Percentiles rank a stretch among this genome's conserved stretches.
Conservation (phyloP, 2,329 filamentous ascomycete species). For the Colletotrichum euphorbiae region DNA sequence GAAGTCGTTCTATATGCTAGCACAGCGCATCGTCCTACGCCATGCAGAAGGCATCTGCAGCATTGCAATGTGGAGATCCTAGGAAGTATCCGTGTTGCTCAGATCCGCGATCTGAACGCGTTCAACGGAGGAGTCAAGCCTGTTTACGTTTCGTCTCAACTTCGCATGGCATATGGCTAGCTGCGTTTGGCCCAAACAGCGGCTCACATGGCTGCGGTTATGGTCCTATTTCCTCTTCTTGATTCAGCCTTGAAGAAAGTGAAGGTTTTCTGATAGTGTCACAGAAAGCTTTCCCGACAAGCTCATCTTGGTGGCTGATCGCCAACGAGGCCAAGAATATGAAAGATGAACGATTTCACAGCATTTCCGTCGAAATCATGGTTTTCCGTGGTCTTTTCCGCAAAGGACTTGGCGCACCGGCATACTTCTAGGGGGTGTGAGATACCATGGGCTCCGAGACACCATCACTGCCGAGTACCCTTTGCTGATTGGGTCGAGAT, state of each 20-base stretch:
- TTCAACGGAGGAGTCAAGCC: too few relatives aligned
- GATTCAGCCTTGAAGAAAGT: neutral
- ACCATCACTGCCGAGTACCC: slow-evolving; percentile 20
- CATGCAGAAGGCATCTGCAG: too few relatives aligned
- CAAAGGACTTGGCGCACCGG: slow-evolving; percentile 23
- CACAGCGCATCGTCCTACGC: too few relatives aligned
- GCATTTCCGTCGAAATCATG: neutral
- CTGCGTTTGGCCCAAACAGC: too few relatives aligned
- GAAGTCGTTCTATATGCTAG: too few relatives aligned
- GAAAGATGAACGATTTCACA: neutral
- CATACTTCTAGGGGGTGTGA: slow-evolving; percentile 6
- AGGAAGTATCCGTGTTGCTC: too few relatives aligned
- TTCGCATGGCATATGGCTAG: too few relatives aligned
- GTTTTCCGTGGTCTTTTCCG: slow-evolving; percentile 32
- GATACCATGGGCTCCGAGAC: slow-evolving; percentile 7
- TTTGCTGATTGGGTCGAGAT: slow-evolving; percentile 4
- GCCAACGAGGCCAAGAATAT: slow-evolving; percentile 9
- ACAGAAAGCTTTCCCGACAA: slow-evolving; percentile 7
- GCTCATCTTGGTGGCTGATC: slow-evolving; percentile 21
- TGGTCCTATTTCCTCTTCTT: neutral
- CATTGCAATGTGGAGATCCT: too few relatives aligned
- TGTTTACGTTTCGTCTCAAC: too few relatives aligned
- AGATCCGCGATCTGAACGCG: too few relatives aligned
- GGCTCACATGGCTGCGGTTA: neutral
- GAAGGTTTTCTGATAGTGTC: slow-evolving; percentile 17